phyloP scores from a whole-genome alignment of 352 stramenopile genomes.

The Albugo laibachii region DNA sequence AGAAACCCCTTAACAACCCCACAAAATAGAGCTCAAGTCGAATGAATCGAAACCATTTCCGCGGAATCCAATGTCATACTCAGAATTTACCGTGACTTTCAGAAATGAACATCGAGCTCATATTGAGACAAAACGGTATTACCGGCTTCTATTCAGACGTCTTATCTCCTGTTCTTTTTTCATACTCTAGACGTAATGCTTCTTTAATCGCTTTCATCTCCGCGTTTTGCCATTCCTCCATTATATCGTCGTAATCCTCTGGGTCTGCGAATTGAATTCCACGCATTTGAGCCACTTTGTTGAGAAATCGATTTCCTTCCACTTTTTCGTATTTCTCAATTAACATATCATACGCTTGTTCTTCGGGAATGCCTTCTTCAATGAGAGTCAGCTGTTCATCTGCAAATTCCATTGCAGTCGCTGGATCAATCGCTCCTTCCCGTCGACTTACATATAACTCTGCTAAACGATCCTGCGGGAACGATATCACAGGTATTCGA shows the following conservation, averaged over 20 bases:
- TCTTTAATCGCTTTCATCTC: slow-evolving; percentile 1
- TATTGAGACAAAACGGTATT: too few relatives aligned
- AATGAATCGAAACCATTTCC: too few relatives aligned
- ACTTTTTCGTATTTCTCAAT: slow-evolving; percentile 72
- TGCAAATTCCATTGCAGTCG: slow-evolving; percentile 74
- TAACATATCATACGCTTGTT: slow-evolving; percentile 64
- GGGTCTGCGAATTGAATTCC: slow-evolving; percentile 59
- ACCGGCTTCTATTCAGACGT: neutral
- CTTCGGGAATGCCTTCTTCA: slow-evolving; percentile 54
- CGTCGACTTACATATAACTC: slow-evolving; percentile 63
- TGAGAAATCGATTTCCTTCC: slow-evolving; percentile 54
- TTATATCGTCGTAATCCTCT: slow-evolving; percentile 64
- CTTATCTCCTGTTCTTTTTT: slow-evolving; percentile 1
- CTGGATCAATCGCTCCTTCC: slow-evolving; percentile 39
- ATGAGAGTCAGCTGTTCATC: slow-evolving; percentile 75
- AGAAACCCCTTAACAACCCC: too few relatives aligned
- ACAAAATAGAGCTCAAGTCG: too few relatives aligned
- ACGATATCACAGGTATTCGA: slow-evolving; percentile 55
- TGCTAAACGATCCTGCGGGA: slow-evolving; percentile 66
- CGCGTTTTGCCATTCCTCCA: slow-evolving; percentile 50
- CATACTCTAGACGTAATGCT: slow-evolving; percentile 2
- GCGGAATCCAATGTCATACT: too few relatives aligned
- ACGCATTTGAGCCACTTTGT: slow-evolving; percentile 64
- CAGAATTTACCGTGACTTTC: too few relatives aligned
- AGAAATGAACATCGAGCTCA: too few relatives aligned